Evolutionary conservation across 805 yeast species (phyloP), one percentile per base, ranked within the genome.

Genomic region (Candida germanica): DNA sequence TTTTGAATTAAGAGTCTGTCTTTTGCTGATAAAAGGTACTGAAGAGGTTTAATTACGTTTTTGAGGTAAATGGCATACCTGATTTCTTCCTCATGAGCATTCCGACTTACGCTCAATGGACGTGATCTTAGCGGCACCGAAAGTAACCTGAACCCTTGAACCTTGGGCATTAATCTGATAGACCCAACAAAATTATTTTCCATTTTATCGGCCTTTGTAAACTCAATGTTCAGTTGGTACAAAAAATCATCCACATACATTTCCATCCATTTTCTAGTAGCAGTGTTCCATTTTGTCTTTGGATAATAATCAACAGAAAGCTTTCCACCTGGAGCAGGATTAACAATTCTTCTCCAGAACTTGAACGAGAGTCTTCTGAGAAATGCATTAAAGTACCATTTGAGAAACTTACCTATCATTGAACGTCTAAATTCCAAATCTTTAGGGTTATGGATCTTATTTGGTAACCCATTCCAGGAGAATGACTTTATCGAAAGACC

Each of bases 311-410:
- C 36, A 23, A 42, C 29, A 10, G 4, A 3, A 6, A 29, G 24
- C 13, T 18, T 22, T 12, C 37, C 39, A 4, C 44, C 45, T 2
- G 35, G 25, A 13, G 6, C 9, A 9, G 11, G n/a, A 16, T 26
- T 19, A 3, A 31, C 24, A 4, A 41, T 12, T 10, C 36, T 18
- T 27, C 32, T 39, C 46, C 46, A 44, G 24, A 37, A 42, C 23
- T 22, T 39, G 7, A 7, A 11, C 14, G 31, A 9, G 3, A 42
- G 14, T 3, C 43, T 16, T 20, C 34, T 21, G 12, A 85, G 44
- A 33, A 79, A 67, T 0, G 23, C 26, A 0, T 56, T 43, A 26
- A 83, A 73, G 2, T 83, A 32, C 95, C 95, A 89, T 1, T 34
- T 31, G 1, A 83, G 18, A 32, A 85, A 77, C 2, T 50, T 44